phyloP scores from a whole-genome alignment of 2,329 filamentous ascomycete genomes.

The Cytospora leucostoma region DNA sequence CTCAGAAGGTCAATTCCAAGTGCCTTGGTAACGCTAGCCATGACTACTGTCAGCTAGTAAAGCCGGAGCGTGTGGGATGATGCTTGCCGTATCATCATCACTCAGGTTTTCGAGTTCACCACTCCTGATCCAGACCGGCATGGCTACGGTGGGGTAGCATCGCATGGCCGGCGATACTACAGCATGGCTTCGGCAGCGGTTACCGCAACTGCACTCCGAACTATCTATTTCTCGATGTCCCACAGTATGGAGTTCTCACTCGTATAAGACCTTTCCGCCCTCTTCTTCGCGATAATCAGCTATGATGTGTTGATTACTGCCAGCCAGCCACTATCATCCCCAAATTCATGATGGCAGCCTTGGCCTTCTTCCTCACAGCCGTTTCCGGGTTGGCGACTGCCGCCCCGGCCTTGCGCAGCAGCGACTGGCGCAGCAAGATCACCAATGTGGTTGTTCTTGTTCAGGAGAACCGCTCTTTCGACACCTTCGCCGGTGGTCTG shows the following conservation, averaged over 20 bases:
- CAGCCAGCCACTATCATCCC: background rate
- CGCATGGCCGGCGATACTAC: conserved; percentile 1
- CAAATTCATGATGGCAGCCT: background rate
- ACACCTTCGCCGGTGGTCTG: conserved; percentile 44
- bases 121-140: background rate
- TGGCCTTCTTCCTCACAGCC: conserved; percentile 14
- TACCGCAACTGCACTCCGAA: conserved; percentile 3
- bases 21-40: background rate
- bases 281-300: background rate
- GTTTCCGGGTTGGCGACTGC: conserved; percentile 19
- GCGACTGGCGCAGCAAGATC: conserved; percentile 25
- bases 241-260: background rate
- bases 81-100: background rate
- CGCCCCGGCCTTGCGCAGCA: conserved; percentile 1
- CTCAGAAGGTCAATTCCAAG: background rate
- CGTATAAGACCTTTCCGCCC: background rate
- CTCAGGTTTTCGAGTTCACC: background rate
- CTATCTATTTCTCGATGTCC: background rate
- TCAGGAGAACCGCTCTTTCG: conserved; percentile 35
- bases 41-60: background rate
- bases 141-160: conserved; percentile 7
- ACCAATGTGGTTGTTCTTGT: conserved; percentile 27
- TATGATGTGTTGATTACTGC: background rate
- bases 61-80: background rate
- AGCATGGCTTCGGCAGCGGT: background rate